These are phyloP conservation scores for Allium cepa DNA, from an alignment of 106 monocot genomes.

Conservation along the genomic window DNA sequence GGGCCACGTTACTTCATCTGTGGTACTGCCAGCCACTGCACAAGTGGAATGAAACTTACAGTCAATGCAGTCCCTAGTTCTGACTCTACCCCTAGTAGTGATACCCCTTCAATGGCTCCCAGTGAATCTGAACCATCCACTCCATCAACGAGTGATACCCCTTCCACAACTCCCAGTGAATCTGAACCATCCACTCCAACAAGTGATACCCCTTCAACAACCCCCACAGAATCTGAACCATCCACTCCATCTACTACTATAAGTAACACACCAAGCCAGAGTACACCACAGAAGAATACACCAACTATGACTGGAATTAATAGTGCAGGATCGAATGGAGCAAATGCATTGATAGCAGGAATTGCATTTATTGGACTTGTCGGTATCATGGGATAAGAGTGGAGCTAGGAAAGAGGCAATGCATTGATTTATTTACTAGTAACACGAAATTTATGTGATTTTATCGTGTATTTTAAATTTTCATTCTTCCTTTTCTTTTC, in stretches of 20 bases:
- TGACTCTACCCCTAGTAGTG: neutral
- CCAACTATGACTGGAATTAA: neutral
- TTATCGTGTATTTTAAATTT: neutral
- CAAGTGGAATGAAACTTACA: conserved; percentile 25
- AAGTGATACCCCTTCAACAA: neutral
- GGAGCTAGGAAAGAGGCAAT: conserved; percentile 7
- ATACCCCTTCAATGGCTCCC: neutral
- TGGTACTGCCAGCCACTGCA: conserved; percentile 30
- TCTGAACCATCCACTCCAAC: neutral
- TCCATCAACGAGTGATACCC: neutral
- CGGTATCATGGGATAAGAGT: neutral
- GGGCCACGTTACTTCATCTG: conserved; percentile 49
- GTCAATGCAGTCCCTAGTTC: conserved; percentile 6
- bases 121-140: neutral
- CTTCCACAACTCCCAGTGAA: neutral
- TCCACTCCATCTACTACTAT: neutral
- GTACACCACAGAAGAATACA: neutral
- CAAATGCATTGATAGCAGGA: neutral
- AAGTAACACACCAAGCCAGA: too few species aligned
- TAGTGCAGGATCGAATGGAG: neutral
- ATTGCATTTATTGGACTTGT: neutral
- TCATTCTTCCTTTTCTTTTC: too few species aligned
- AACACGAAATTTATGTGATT: neutral
- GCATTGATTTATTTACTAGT: neutral
- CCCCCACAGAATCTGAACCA: neutral